Conservation (phyloP, 2,329 filamentous ascomycete genomes). For the Fusarium anthophilum region DNA sequence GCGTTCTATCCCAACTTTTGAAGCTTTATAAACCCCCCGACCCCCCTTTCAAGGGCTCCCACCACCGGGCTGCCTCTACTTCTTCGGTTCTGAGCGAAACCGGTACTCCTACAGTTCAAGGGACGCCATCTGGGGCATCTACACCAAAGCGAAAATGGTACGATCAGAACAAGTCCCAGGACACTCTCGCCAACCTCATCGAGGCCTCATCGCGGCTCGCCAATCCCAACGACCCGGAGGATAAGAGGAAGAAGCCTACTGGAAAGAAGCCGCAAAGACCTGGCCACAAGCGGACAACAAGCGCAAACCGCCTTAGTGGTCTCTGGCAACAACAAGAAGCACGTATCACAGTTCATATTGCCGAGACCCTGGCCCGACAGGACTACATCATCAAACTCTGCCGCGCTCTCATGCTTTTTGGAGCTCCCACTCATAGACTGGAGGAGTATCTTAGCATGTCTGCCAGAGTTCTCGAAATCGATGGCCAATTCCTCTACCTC, state of each 20-base stretch:
- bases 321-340: slow-evolving; percentile 56
- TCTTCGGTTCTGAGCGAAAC: slow-evolving; percentile 42
- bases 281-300: slow-evolving; percentile 50
- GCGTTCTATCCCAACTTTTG: slow-evolving; percentile 57
- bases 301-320: slow-evolving; percentile 49
- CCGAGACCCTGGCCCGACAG: slow-evolving; percentile 78
- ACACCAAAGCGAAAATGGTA: slow-evolving; percentile 61
- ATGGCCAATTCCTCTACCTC: slow-evolving; percentile 88
- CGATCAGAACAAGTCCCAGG: slow-evolving; percentile 57
- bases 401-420: slow-evolving; percentile 84
- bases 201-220: slow-evolving; percentile 57
- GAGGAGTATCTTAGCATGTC: slow-evolving; percentile 92
- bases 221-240: slow-evolving; percentile 43
- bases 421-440: slow-evolving; percentile 87
- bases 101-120: slow-evolving; percentile 50
- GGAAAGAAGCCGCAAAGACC: slow-evolving; percentile 45
- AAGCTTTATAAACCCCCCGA: slow-evolving; percentile 57
- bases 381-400: slow-evolving; percentile 86
- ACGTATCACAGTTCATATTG: slow-evolving; percentile 62
- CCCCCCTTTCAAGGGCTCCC: slow-evolving; percentile 24
- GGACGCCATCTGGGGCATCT: slow-evolving; percentile 49
- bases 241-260: slow-evolving; percentile 29
- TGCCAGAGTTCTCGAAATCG: slow-evolving; percentile 82
- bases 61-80: slow-evolving; percentile 38
- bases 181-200: slow-evolving; percentile 58